A percentile compares a stretch with the other conserved stretches of the same genome.
Evolutionary conservation across 306 rosid genomes (phyloP).

Genomic region (Vachellia collinsii): DNA sequence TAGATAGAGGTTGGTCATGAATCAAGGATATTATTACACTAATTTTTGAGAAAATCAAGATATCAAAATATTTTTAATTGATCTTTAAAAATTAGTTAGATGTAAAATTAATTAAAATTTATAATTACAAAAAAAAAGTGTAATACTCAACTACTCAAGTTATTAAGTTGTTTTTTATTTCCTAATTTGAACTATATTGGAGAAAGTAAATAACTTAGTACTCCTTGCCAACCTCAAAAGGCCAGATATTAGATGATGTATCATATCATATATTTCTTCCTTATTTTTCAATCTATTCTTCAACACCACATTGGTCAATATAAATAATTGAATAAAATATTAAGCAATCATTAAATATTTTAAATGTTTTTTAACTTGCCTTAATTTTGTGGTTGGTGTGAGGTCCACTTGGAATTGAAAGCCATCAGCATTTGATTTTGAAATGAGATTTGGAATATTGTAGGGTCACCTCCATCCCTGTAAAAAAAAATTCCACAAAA

Average conservation of each 20-base stretch:
- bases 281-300: not conserved
- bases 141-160: not conserved
- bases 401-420: not conserved
- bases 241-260: not conserved
- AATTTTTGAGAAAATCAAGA: no score
- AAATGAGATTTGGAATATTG: not conserved
- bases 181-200: not conserved
- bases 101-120: no score
- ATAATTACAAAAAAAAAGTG: not conserved
- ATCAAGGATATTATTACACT: no score
- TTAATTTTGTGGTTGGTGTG: conserved; percentile 1
- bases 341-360: not conserved
- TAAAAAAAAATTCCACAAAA: not conserved
- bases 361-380: not conserved
- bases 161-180: not conserved
- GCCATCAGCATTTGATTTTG: not conserved
- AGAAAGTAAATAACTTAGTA: not conserved
- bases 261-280: not conserved
- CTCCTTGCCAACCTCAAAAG: not conserved
- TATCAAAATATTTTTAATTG: no score
- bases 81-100: no score
- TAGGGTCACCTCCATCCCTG: not conserved
- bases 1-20: no score
- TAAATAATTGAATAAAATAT: not conserved
- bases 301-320: not conserved